phyloP scores from a whole-genome alignment of 2,329 filamentous ascomycete genomes.

The Fragosphaeria purpurea region DNA sequence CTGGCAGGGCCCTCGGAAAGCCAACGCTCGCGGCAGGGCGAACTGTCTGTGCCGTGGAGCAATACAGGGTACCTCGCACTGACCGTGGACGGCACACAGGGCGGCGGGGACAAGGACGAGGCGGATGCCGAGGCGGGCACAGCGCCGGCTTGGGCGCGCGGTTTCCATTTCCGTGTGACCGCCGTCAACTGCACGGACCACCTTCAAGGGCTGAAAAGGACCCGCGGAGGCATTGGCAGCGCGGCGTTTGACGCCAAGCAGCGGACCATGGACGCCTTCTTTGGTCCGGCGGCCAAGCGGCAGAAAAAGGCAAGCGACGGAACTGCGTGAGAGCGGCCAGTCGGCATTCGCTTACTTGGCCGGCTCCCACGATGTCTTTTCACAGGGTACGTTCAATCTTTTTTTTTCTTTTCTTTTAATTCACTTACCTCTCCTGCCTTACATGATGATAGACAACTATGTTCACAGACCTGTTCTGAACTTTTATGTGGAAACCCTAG shows the following conservation, averaged over 20 bases:
- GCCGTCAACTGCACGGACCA: constrained; percentile 63
- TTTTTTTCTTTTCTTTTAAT: constrained; percentile 10
- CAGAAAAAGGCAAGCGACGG: constrained; percentile 23
- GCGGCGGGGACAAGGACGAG: neutral
- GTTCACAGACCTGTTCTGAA: constrained; percentile 84
- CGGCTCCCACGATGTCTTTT: neutral
- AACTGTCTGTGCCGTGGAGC: constrained; percentile 32
- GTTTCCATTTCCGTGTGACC: constrained; percentile 33
- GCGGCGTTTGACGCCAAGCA: constrained; percentile 66
- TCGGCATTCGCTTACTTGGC: no score
- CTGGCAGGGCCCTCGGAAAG: constrained; percentile 2
- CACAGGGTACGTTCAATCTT: constrained; percentile 5
- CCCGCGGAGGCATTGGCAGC: constrained; percentile 73
- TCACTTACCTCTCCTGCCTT: constrained; percentile 21
- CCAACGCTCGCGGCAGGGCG: neutral
- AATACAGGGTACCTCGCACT: constrained; percentile 41
- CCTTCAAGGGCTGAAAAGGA: constrained; percentile 64
- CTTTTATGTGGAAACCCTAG: constrained; percentile 58
- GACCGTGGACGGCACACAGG: constrained; percentile 2
- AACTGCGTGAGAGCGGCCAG: constrained; percentile 14
- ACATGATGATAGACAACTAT: constrained; percentile 59
- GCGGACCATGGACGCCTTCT: constrained; percentile 67
- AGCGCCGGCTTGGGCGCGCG: neutral
- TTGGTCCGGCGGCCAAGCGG: constrained; percentile 42
- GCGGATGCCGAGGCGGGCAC: constrained; percentile 3